A percentile compares a stretch with the other conserved stretches of the same genome.
phyloP scores from a whole-genome alignment of 2,329 filamentous ascomycete genomes.

The Colletotrichum tofieldiae region DNA sequence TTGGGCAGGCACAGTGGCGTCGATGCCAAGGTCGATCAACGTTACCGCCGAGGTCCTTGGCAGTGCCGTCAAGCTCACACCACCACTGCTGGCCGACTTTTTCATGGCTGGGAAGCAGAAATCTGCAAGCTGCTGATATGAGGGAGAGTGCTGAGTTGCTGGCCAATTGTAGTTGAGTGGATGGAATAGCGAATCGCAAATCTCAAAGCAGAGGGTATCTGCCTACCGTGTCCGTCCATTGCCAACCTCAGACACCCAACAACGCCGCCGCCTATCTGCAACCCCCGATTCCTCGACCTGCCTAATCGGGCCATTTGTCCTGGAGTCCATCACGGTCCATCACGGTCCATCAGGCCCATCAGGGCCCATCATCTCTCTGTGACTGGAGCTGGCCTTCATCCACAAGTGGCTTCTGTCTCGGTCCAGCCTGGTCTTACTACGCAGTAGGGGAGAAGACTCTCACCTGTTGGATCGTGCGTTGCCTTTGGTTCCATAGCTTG shows the following conservation, averaged over 20 bases:
- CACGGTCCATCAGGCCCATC: slow-evolving; percentile 23
- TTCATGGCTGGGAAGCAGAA: not conserved
- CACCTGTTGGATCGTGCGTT: slow-evolving; percentile 16
- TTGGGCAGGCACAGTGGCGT: slow-evolving; percentile 20
- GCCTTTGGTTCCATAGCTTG: not conserved
- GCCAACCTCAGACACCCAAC: slow-evolving; percentile 9
- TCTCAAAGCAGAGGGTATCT: slow-evolving; percentile 7
- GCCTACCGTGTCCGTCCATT: not conserved
- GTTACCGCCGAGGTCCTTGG: slow-evolving; percentile 37
- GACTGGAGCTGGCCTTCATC: slow-evolving; percentile 15
- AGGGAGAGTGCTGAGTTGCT: slow-evolving; percentile 4
- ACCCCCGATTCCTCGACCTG: slow-evolving; percentile 34
- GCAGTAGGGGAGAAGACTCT: not conserved
- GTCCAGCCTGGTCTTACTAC: slow-evolving; percentile 25
- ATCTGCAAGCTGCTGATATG: slow-evolving; percentile 7
- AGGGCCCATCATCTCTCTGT: slow-evolving; percentile 34
- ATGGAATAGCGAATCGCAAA: slow-evolving; percentile 21
- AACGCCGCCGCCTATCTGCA: slow-evolving; percentile 28
- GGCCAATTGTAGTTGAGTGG: slow-evolving; percentile 13
- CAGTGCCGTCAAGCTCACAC: slow-evolving; percentile 9
- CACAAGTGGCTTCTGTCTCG: slow-evolving; percentile 26
- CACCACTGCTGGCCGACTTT: slow-evolving; percentile 9
- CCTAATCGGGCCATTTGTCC: slow-evolving; percentile 43
- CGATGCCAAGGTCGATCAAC: slow-evolving; percentile 44
- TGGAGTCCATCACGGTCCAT: slow-evolving; percentile 32